Percentiles rank a stretch among this genome's conserved stretches.
phyloP scores from a whole-genome alignment of 2,329 filamentous ascomycete genomes.

The Didymella arachidicola region DNA sequence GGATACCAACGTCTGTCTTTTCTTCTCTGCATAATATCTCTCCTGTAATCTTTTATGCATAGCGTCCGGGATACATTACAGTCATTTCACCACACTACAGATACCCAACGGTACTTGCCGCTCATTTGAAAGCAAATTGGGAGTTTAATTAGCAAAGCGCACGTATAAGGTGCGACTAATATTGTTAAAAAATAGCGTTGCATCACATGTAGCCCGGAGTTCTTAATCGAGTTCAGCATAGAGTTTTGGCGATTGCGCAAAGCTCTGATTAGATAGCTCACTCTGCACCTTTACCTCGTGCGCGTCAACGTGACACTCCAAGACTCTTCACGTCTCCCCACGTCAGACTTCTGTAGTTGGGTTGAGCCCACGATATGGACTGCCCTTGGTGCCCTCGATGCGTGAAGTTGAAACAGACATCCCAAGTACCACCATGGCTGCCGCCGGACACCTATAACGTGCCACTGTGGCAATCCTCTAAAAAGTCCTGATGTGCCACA shows the following conservation, averaged over 20 bases:
- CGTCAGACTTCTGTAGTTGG: no score
- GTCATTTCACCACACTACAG: constrained; percentile 22
- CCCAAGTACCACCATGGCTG: not conserved
- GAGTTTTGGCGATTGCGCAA: constrained; percentile 13
- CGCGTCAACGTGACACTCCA: not conserved
- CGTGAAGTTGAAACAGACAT: constrained; percentile 6
- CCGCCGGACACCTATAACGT: not conserved
- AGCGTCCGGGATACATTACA: constrained; percentile 25
- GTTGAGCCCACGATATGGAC: not conserved
- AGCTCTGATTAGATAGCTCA: not conserved
- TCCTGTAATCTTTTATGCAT: constrained; percentile 21
- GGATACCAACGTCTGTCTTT: not conserved
- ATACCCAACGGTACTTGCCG: constrained; percentile 26
- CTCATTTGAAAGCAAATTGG: constrained; percentile 21
- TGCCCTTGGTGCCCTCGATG: constrained; percentile 3
- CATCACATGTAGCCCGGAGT: constrained; percentile 21
- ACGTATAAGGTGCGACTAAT: constrained; percentile 10
- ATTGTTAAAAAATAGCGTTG: constrained; percentile 15
- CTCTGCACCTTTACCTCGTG: not conserved
- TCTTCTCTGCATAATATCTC: constrained; percentile 8
- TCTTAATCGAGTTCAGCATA: constrained; percentile 11
- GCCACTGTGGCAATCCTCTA: constrained; percentile 3
- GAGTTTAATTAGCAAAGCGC: constrained; percentile 23
- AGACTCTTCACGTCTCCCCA: not conserved
- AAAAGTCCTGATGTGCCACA: not conserved